Evolutionary conservation across 306 rosid genomes (phyloP).

Genomic region (Acmispon strigosus): DNA sequence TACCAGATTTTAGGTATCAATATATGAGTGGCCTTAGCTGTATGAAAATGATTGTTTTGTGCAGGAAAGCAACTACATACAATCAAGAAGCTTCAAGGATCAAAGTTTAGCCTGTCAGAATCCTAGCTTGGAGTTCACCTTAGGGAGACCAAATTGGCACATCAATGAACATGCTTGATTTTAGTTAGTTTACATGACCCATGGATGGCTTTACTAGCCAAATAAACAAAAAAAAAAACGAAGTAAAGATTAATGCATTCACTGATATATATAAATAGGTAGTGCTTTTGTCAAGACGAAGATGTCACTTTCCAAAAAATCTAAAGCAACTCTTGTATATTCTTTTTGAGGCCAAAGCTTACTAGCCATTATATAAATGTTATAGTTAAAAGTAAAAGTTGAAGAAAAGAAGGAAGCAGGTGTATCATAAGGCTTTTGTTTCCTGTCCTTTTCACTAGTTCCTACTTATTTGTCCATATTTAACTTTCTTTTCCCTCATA

Average conservation of each 20-base stretch:
- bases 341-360: slow-evolving; percentile 40
- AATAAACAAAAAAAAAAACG: background rate
- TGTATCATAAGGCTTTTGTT: slow-evolving; percentile 33
- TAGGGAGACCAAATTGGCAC: slow-evolving; percentile 52
- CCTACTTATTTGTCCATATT: slow-evolving; percentile 24
- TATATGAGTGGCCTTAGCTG: background rate
- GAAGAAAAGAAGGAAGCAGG: slow-evolving; percentile 48
- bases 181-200: background rate
- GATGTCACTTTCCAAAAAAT: slow-evolving; percentile 37
- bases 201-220: slow-evolving; percentile 16
- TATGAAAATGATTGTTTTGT: slow-evolving; percentile 20
- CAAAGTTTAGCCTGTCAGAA: slow-evolving; percentile 31
- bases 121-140: slow-evolving; percentile 70
- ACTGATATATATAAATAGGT: slow-evolving; percentile 22
- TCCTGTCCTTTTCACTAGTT: slow-evolving; percentile 19
- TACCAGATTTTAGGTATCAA: too few species aligned
- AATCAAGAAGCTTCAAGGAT: slow-evolving; percentile 35
- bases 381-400: slow-evolving; percentile 43
- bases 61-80: slow-evolving; percentile 47
- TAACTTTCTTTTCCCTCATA: background rate
- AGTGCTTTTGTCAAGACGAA: slow-evolving; percentile 34
- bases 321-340: slow-evolving; percentile 45
- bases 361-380: slow-evolving; percentile 31
- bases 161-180: slow-evolving; percentile 34
- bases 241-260: slow-evolving; percentile 17